phyloP scores from a whole-genome alignment of 805 yeast genomes.

The Zygosaccharomyces pseudorouxii region DNA sequence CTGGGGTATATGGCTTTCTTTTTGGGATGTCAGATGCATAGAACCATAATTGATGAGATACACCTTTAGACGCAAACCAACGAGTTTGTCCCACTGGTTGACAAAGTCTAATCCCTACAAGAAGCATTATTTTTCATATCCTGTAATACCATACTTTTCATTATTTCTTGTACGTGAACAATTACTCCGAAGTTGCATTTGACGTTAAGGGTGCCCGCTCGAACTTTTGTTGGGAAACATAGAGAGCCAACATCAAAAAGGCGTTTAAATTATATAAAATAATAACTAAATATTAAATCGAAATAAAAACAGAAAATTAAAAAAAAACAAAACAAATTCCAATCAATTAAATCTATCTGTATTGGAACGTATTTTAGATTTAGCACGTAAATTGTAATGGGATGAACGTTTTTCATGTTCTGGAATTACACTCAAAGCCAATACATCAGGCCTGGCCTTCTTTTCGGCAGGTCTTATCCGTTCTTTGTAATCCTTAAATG shows the following conservation, averaged over 20 bases:
- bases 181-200: background rate
- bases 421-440: conserved; percentile 21
- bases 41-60: conserved; percentile 49
- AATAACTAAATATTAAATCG: background rate
- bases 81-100: background rate
- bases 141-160: background rate
- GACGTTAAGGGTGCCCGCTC: background rate
- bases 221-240: background rate
- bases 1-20: conserved; percentile 57
- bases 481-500: conserved; percentile 13
- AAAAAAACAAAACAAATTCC: background rate
- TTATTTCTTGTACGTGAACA: background rate
- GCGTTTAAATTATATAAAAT: background rate
- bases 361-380: conserved; percentile 27
- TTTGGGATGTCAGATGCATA: conserved; percentile 77
- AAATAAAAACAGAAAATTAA: background rate
- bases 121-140: conserved; percentile 1
- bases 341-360: conserved; percentile 3
- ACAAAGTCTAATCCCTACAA: background rate
- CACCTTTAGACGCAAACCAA: background rate
- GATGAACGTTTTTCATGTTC: conserved; percentile 30
- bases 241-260: background rate
- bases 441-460: conserved; percentile 28
- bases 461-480: conserved; percentile 27
- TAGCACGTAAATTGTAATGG: conserved; percentile 33